phyloP scores from a whole-genome alignment of 208 protist species.

The Crithidia expoeki region DNA sequence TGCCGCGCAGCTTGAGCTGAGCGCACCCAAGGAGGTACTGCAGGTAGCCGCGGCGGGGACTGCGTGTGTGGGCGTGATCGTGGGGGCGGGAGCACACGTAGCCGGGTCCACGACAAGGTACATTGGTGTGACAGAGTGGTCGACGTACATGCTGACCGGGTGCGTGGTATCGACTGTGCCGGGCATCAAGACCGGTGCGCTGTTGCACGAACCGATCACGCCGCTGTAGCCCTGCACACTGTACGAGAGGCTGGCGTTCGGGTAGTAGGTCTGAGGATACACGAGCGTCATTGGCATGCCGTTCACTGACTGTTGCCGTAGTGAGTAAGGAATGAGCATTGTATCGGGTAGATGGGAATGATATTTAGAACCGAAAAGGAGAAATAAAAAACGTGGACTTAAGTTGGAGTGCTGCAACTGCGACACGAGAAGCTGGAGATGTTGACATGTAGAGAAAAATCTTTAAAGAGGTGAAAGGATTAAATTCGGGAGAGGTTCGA shows the following conservation, averaged over 20 bases:
- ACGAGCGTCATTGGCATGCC: constrained; percentile 26
- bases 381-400: not conserved
- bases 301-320: constrained; percentile 20
- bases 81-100: not conserved
- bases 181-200: constrained; percentile 15
- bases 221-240: constrained; percentile 16
- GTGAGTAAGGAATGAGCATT: constrained; percentile 18
- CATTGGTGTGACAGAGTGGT: constrained; percentile 19
- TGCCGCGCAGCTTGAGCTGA: not conserved
- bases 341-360: not conserved
- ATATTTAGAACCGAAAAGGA: not conserved
- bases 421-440: constrained; percentile 6
- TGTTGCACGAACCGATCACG: constrained; percentile 22
- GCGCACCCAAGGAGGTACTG: constrained; percentile 2
- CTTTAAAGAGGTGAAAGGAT: no score
- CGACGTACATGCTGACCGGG: constrained; percentile 14
- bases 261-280: constrained; percentile 31
- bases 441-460: not conserved
- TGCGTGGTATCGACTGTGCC: constrained; percentile 8
- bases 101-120: constrained; percentile 30
- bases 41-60: constrained; percentile 8
- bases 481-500: no score
- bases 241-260: constrained; percentile 3
- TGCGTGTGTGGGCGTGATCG: constrained; percentile 1
- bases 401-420: not conserved